Evolutionary conservation across 345 rosid species (phyloP).

Genomic region (Salix brachista): DNA sequence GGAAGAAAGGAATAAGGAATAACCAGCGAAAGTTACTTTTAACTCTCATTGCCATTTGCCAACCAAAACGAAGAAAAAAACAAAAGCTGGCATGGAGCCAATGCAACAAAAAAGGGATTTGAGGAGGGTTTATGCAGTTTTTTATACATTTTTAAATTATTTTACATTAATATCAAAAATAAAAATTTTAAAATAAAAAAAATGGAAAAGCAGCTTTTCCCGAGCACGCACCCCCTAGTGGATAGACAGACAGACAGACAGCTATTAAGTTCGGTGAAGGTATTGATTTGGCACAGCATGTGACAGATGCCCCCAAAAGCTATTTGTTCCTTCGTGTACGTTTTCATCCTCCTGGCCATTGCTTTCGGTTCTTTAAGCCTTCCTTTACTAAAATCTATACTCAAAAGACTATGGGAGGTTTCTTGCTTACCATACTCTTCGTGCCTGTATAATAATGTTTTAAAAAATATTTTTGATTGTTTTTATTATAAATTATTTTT

Average conservation of each 20-base stretch:
- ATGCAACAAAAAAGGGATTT: neutral
- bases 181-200: too few species aligned
- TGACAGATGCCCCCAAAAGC: constrained; percentile 20
- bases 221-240: neutral
- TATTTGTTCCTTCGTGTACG: neutral
- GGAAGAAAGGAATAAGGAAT: constrained; percentile 2
- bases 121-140: too few species aligned
- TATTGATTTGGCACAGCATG: constrained; percentile 8
- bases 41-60: neutral
- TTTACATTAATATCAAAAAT: too few species aligned
- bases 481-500: too few species aligned
- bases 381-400: neutral
- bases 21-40: neutral
- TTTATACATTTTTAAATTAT: too few species aligned
- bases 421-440: too few species aligned
- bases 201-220: too few species aligned
- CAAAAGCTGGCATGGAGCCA: neutral
- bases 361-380: constrained; percentile 18
- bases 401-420: too few species aligned
- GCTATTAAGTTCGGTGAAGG: neutral
- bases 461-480: too few species aligned
- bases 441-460: too few species aligned
- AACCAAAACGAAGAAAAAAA: neutral
- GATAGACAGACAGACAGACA: neutral
- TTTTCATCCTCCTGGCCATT: neutral